Conservation (phyloP, 1,284 basidiomycete genomes). For the Gomphus sp. region DNA sequence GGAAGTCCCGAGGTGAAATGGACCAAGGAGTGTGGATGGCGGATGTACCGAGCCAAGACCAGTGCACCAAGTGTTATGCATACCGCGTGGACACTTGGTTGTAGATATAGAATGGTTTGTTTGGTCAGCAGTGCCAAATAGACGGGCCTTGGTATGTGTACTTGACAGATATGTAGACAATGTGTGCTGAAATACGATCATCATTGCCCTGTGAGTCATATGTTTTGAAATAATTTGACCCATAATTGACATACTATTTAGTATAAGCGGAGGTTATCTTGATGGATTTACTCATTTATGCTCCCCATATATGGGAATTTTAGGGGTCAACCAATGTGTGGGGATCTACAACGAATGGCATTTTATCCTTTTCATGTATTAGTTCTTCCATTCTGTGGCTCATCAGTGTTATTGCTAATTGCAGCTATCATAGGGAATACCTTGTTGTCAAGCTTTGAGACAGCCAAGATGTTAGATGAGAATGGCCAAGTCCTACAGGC, state of each 20-base stretch:
- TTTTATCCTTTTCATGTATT: constrained; percentile 88
- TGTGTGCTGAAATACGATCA: constrained; percentile 95
- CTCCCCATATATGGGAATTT: not conserved
- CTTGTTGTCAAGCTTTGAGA: too few relatives aligned
- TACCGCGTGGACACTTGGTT: too few relatives aligned
- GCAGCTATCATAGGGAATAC: constrained; percentile 49
- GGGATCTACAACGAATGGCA: constrained; percentile 94
- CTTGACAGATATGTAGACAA: too few relatives aligned
- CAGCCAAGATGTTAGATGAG: too few relatives aligned
- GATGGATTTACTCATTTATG: not conserved
- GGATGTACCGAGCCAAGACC: too few relatives aligned
- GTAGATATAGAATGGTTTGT: too few relatives aligned
- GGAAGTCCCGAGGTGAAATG: too few relatives aligned
- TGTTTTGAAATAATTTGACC: constrained; percentile 1
- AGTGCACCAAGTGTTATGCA: too few relatives aligned
- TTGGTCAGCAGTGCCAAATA: too few relatives aligned
- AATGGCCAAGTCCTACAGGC: too few relatives aligned
- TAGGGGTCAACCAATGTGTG: constrained; percentile 97
- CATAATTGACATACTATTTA: not conserved
- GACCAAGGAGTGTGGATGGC: too few relatives aligned
- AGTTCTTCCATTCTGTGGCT: not conserved
- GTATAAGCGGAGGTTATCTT: not conserved
- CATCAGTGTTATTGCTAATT: not conserved
- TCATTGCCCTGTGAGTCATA: constrained; percentile 74
- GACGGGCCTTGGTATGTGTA: too few relatives aligned